Conservation (phyloP, 345 rosid genomes). For the Schrenkiella parvula region DNA sequence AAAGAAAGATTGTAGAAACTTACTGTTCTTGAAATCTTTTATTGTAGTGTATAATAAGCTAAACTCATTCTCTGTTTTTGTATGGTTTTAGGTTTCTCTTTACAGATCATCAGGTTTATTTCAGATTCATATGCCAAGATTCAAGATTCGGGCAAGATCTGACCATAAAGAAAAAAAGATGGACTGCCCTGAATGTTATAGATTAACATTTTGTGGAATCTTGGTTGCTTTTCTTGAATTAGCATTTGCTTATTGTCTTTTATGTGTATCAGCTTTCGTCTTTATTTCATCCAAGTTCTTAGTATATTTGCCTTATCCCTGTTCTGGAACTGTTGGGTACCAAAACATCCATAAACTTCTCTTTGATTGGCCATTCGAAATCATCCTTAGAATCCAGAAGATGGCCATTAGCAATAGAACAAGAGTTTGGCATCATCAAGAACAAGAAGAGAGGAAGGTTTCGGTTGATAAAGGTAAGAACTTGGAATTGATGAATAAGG, state of each 20-base stretch:
- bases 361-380: conserved; percentile 46
- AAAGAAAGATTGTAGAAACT: not conserved
- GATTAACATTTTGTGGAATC: conserved; percentile 52
- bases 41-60: not conserved
- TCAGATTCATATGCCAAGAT: not conserved
- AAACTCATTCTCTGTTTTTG: not conserved
- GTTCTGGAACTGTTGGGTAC: conserved; percentile 49
- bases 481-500: conserved; percentile 32
- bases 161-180: not conserved
- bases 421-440: conserved; percentile 30
- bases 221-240: conserved; percentile 64
- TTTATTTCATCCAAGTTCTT: conserved; percentile 49
- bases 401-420: conserved; percentile 40
- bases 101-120: conserved; percentile 4
- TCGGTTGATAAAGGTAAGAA: conserved; percentile 37
- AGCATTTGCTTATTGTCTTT: conserved; percentile 51
- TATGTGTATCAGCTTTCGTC: conserved; percentile 50
- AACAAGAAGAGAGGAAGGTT: conserved; percentile 31
- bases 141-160: conserved; percentile 11
- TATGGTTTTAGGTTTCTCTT: conserved; percentile 1
- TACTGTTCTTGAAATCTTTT: not conserved
- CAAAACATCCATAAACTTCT: conserved; percentile 45
- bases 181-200: conserved; percentile 32
- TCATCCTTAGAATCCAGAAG: conserved; percentile 45
- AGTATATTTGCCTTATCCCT: conserved; percentile 56